Base-by-base conservation (phyloP, 495 filamentous ascomycete species). In the Lentithecium fluviatile region DNA sequence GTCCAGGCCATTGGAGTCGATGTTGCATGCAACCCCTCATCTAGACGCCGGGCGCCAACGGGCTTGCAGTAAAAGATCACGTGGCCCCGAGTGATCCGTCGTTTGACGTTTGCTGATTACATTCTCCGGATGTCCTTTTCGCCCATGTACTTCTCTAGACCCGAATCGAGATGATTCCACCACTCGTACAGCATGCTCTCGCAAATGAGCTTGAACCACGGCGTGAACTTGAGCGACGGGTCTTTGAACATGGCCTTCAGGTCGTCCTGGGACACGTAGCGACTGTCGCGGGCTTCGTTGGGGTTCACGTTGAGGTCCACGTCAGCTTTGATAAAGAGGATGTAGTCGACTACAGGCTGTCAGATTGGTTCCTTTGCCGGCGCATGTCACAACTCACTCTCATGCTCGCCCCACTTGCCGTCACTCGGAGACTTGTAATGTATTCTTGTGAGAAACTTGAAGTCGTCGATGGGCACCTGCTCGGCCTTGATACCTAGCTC, bases 161-260 rank as follows among this genome's bases (percentile, higher is more conserved):
- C 76, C 6, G 81, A 78, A 60, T 91, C 87, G 32, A 97, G 83
- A 73, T 91, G 86, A 68, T 85, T 82, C 94, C 94, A 99, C 94
- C 94, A 99, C 73, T 97, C 91, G 69, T 95, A 97, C 45, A 99
- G 83, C 91, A 97, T 89, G 51, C 89, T 91, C 66, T 97, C 75
- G 80, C 95, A 99, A 70, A 99, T 97, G 64, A 99, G 84, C 82
- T 96, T 96, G 80, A 99, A 99, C 94, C 94, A 99, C 0, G 94
- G 94, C 6, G 94, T 99, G 74, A 97, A 98, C 66, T 82, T 87
- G 61, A 96, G 79, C 6, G 69, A 80, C 8, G 85, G 81, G 71
- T 97, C 84, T 68, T 86, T 73, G 72, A 99, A 96, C 83, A 92
- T 90, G 45, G 78, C 64, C 79, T 89, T 94, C 58, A 99, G 78